A percentile compares a stretch with the other conserved stretches of the same genome.
These are phyloP conservation scores for Thermochaetoides thermophila DNA, from an alignment of 495 filamentous ascomycete genomes.

Conservation along the genomic window DNA sequence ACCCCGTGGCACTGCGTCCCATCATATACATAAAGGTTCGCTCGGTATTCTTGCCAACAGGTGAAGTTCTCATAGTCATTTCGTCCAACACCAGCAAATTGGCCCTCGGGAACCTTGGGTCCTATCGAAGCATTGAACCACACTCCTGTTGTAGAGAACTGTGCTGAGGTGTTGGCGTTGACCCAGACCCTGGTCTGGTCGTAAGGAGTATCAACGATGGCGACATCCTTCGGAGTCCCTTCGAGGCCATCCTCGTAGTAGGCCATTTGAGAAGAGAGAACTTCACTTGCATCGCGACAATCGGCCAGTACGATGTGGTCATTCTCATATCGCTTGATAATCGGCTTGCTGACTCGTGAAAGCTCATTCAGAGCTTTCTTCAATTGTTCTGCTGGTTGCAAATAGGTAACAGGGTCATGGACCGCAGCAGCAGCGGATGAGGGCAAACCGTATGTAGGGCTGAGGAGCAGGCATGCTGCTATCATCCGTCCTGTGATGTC, in stretches of 20 bases:
- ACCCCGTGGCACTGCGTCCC: constrained; percentile 16
- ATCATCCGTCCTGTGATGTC: too few relatives aligned
- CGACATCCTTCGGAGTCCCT: constrained; percentile 16
- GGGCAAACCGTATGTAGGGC: too few relatives aligned
- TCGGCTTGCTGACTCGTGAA: too few relatives aligned
- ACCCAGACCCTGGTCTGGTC: constrained; percentile 21
- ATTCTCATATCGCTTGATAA: background rate
- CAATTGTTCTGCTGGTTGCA: too few relatives aligned
- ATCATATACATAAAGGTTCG: constrained; percentile 17
- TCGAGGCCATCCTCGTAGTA: constrained; percentile 17
- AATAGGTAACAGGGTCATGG: too few relatives aligned
- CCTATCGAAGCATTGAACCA: constrained; percentile 20
- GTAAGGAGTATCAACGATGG: constrained; percentile 12
- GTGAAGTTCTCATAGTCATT: constrained; percentile 24
- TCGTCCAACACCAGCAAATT: constrained; percentile 21
- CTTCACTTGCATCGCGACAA: constrained; percentile 9
- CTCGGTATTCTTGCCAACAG: constrained; percentile 21
- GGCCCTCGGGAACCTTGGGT: constrained; percentile 14
- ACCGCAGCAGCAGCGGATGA: too few relatives aligned
- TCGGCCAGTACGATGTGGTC: constrained; percentile 21
- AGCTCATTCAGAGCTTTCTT: too few relatives aligned
- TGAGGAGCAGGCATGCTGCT: too few relatives aligned
- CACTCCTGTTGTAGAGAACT: constrained; percentile 18
- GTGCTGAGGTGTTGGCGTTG: constrained; percentile 18
- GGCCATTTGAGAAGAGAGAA: constrained; percentile 22